These are phyloP conservation scores for Cyathus pygmaeus DNA, from an alignment of 1,284 basidiomycete species.

Conservation along the genomic window DNA sequence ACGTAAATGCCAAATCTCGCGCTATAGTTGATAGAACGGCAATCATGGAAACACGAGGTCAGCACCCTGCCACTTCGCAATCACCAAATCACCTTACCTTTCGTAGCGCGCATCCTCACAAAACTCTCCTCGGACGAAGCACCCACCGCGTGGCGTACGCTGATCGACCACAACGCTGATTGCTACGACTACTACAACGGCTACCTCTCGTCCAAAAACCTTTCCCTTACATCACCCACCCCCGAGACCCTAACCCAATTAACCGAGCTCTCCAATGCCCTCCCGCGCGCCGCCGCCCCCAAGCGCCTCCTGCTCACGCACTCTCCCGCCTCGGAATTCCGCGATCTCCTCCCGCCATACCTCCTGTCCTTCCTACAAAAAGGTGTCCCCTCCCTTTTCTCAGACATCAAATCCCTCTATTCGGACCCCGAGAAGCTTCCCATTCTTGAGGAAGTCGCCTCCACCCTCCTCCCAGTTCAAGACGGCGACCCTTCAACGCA, in stretches of 20 bases:
- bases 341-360: constrained; percentile 74
- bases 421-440: constrained; percentile 69
- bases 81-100: constrained; percentile 14
- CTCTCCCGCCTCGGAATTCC: constrained; percentile 73
- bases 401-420: constrained; percentile 92
- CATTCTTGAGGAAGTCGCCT: constrained; percentile 78
- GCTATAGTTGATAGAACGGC: constrained; percentile 78
- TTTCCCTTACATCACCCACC: constrained; percentile 74
- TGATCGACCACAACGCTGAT: constrained; percentile 91
- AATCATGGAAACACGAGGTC: constrained; percentile 80
- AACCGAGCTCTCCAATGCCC: constrained; percentile 65
- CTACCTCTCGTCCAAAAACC: constrained; percentile 73
- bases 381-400: constrained; percentile 94
- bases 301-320: constrained; percentile 77
- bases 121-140: constrained; percentile 77
- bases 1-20: constrained; percentile 71
- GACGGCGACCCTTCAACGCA: constrained; percentile 84
- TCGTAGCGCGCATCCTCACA: constrained; percentile 75
- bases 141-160: constrained; percentile 78
- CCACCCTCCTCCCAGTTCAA: constrained; percentile 55
- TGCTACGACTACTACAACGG: constrained; percentile 84
- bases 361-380: constrained; percentile 79
- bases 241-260: constrained; percentile 67
- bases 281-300: constrained; percentile 80
- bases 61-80: constrained; percentile 13